These are phyloP conservation scores for Cordyceps farinosa DNA, from an alignment of 2,329 filamentous ascomycete species.

Conservation along the genomic window DNA sequence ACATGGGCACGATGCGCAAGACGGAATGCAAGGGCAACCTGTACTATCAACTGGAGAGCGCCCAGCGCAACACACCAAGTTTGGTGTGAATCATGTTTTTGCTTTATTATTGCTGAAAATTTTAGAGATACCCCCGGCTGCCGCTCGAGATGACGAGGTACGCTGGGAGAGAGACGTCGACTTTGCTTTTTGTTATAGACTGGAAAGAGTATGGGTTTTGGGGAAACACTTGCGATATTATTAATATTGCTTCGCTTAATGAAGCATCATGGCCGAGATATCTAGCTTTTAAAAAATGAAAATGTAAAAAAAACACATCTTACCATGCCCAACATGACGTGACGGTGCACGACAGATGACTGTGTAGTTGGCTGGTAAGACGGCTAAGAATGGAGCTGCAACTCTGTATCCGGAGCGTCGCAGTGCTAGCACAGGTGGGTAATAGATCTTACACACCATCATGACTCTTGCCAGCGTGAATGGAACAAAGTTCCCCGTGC, in stretches of 20 bases:
- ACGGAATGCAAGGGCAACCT: conserved; percentile 27
- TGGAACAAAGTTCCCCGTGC: not conserved
- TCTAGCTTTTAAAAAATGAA: not conserved
- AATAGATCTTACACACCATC: conserved; percentile 6
- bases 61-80: conserved; percentile 9
- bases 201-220: conserved; percentile 8
- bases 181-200: conserved; percentile 16
- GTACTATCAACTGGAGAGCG: conserved; percentile 27
- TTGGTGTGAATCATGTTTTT: conserved; percentile 15
- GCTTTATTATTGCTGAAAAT: conserved; percentile 23
- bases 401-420: not conserved
- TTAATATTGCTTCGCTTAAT: conserved; percentile 14
- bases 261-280: conserved; percentile 6
- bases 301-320: not conserved
- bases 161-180: conserved; percentile 12
- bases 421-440: not conserved
- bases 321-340: not conserved
- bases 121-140: conserved; percentile 34
- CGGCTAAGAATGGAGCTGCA: conserved; percentile 7
- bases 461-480: conserved; percentile 5
- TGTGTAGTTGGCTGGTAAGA: not conserved
- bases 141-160: conserved; percentile 8
- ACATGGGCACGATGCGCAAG: conserved; percentile 17
- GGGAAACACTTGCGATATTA: not conserved
- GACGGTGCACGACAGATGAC: not conserved